Conservation (phyloP, 2,329 filamentous ascomycete genomes). For the Acephala macrosclerotiorum region DNA sequence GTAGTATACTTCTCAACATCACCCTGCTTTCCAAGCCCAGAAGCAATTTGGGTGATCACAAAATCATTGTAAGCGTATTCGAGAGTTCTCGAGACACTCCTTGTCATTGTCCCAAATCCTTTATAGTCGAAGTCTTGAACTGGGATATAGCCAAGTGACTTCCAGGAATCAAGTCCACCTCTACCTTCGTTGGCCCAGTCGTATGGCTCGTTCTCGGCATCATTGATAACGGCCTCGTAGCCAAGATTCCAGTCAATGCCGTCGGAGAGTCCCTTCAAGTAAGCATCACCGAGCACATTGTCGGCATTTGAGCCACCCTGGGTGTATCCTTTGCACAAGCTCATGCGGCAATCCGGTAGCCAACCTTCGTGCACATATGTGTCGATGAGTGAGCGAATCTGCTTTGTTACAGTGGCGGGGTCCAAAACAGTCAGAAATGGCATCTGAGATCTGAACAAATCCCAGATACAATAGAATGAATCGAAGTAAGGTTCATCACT, state of each 20-base stretch:
- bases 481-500: constrained; percentile 76
- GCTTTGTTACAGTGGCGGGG: constrained; percentile 65
- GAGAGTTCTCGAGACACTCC: constrained; percentile 75
- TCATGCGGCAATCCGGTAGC: constrained; percentile 59
- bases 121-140: constrained; percentile 70
- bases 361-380: constrained; percentile 70
- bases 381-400: constrained; percentile 77
- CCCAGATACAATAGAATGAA: constrained; percentile 77
- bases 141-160: constrained; percentile 74
- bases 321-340: constrained; percentile 75
- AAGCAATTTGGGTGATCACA: constrained; percentile 69
- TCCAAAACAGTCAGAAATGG: constrained; percentile 76
- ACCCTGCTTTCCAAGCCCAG: constrained; percentile 57
- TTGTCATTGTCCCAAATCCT: constrained; percentile 75
- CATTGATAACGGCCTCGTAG: constrained; percentile 75
- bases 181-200: constrained; percentile 77
- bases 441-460: constrained; percentile 72
- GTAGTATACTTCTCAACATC: constrained; percentile 67
- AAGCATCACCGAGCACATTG: constrained; percentile 72
- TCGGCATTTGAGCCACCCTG: constrained; percentile 82
- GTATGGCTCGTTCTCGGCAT: constrained; percentile 58
- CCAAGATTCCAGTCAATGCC: constrained; percentile 75
- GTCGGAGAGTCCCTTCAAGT: constrained; percentile 67
- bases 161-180: constrained; percentile 77
- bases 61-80: constrained; percentile 85